Evolutionary conservation across 2,329 filamentous ascomycete species (phyloP).

Genomic region (Stromatinia cepivora): DNA sequence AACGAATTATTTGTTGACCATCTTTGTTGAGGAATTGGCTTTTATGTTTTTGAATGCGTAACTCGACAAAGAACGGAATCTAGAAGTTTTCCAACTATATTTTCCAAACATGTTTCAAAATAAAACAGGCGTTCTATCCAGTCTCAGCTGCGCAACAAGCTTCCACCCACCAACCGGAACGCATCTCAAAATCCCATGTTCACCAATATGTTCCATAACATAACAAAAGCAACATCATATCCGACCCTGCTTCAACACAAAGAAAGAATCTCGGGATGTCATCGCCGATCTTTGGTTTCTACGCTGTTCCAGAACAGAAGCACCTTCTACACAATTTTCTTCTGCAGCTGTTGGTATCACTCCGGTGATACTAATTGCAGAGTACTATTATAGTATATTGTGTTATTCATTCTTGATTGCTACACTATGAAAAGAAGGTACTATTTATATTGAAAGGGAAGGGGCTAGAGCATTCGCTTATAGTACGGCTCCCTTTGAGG

Average conservation of each 20-base stretch:
- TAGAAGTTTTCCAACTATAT: accelerated
- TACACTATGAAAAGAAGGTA: too few relatives aligned
- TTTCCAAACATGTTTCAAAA: background rate
- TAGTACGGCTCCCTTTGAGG: too few relatives aligned
- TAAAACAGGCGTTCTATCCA: background rate
- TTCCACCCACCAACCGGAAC: background rate
- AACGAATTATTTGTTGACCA: background rate
- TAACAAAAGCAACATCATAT: background rate
- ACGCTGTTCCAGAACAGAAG: background rate
- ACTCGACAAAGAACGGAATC: background rate
- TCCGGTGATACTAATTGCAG: too few relatives aligned
- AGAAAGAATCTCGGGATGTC: background rate
- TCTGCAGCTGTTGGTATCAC: too few relatives aligned
- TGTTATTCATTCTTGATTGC: too few relatives aligned
- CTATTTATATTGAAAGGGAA: too few relatives aligned
- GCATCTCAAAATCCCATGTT: background rate
- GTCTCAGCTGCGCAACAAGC: background rate
- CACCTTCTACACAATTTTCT: background rate
- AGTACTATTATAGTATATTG: too few relatives aligned
- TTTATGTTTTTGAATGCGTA: background rate
- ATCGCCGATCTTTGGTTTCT: background rate
- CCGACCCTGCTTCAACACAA: background rate
- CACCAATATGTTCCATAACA: background rate
- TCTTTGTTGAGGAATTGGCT: background rate
- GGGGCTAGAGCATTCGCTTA: too few relatives aligned